These are phyloP conservation scores for Punica granatum DNA, from an alignment of 345 rosid species.

Conservation along the genomic window DNA sequence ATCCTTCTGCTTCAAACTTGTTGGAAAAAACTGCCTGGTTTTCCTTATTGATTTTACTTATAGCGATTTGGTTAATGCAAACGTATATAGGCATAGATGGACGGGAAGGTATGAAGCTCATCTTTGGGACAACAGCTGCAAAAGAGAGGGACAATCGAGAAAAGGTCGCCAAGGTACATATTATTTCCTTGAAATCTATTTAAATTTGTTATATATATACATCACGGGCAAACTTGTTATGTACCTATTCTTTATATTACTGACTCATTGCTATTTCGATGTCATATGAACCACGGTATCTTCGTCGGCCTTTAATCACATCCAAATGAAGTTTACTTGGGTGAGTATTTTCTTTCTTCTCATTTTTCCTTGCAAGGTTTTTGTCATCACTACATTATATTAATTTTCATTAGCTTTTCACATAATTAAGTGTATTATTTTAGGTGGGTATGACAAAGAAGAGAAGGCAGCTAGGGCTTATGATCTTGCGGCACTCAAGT, in stretches of 20 bases:
- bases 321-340: slow-evolving; percentile 51
- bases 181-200: not conserved
- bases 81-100: slow-evolving; percentile 66
- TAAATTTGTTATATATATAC: no score
- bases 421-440: slow-evolving; percentile 2
- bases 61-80: not conserved
- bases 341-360: slow-evolving; percentile 23
- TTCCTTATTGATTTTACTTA: not conserved
- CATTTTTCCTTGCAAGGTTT: no score
- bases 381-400: no score
- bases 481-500: slow-evolving; percentile 84
- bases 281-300: no score
- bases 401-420: not conserved
- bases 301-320: no score
- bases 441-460: slow-evolving; percentile 97
- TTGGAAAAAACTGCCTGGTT: not conserved
- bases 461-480: slow-evolving; percentile 93
- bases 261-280: no score
- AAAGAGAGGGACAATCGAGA: slow-evolving; percentile 94
- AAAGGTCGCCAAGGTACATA: slow-evolving; percentile 84
- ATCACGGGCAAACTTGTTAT: no score
- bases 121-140: slow-evolving; percentile 92
- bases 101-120: slow-evolving; percentile 96
- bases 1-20: not conserved
- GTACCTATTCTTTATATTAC: no score